A percentile compares a stretch with the other conserved stretches of the same genome.
phyloP scores from a whole-genome alignment of 345 rosid species.

The Eucalyptus virginea region DNA sequence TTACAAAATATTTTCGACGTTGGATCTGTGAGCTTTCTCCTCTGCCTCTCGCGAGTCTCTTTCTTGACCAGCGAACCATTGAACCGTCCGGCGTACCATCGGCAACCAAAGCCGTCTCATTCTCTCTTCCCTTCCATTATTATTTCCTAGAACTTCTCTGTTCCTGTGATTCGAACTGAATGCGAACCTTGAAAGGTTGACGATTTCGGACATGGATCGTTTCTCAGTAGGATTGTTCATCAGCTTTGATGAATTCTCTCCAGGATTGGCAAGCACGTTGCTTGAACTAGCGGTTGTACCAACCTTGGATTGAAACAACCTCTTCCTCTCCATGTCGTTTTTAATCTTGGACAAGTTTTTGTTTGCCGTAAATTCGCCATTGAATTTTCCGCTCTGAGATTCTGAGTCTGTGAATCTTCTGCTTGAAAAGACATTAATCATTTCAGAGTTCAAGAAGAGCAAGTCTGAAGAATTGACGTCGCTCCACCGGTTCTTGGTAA shows the following conservation, averaged over 20 bases:
- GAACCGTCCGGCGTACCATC: slow-evolving; percentile 20
- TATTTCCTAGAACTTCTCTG: neutral
- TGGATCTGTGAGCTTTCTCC: neutral
- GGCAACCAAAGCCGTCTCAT: slow-evolving; percentile 28
- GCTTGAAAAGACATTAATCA: slow-evolving; percentile 16
- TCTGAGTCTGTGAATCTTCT: slow-evolving; percentile 1
- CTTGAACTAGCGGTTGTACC: neutral
- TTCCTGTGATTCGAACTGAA: neutral
- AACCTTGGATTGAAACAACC: slow-evolving; percentile 8
- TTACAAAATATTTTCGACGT: neutral
- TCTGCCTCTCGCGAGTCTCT: neutral
- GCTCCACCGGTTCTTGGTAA: slow-evolving; percentile 35
- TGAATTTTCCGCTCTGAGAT: neutral
- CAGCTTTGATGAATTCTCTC: neutral
- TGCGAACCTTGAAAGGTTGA: slow-evolving; percentile 16
- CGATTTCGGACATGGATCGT: slow-evolving; percentile 42
- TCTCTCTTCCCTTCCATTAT: slow-evolving; percentile 17
- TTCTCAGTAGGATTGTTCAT: neutral
- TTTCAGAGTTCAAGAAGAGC: slow-evolving; percentile 23
- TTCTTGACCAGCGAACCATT: slow-evolving; percentile 24
- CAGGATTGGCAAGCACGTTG: neutral
- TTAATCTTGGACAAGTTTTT: slow-evolving; percentile 4
- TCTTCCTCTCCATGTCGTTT: slow-evolving; percentile 29
- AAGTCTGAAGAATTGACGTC: slow-evolving; percentile 41
- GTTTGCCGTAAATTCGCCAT: neutral